A percentile compares a stretch with the other conserved stretches of the same genome.
phyloP scores from a whole-genome alignment of 139 green algal genomes.

The Chlorella vulgaris region DNA sequence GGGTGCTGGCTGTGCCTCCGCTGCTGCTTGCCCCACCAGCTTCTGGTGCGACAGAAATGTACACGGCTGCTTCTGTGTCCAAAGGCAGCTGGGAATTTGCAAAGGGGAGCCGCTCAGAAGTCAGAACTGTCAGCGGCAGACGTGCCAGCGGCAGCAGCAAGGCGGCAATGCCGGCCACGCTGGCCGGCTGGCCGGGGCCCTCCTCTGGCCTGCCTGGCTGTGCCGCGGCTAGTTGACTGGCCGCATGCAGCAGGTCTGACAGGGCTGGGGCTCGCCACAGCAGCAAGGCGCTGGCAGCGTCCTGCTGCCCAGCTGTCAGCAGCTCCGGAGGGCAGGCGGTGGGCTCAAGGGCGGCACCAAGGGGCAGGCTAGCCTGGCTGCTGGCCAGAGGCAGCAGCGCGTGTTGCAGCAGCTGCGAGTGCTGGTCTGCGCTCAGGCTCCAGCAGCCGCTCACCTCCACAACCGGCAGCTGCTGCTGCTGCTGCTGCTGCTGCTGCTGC shows the following conservation, averaged over 20 bases:
- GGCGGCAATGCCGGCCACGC: background rate
- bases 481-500: background rate
- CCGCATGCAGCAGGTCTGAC: conserved; percentile 8
- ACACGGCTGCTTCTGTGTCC: conserved; percentile 25
- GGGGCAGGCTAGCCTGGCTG: background rate
- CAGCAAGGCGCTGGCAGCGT: background rate
- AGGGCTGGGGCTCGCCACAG: background rate
- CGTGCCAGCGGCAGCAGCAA: conserved; percentile 12
- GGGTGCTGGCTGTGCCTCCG: background rate
- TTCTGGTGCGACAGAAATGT: background rate
- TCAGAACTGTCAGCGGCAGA: conserved; percentile 45
- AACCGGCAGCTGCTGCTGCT: background rate
- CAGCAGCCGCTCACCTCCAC: conserved; percentile 20
- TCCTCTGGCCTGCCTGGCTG: background rate
- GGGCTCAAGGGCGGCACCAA: background rate
- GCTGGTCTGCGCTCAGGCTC: conserved; percentile 5
- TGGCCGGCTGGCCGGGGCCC: background rate
- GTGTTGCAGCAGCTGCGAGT: conserved; percentile 11
- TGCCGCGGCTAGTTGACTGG: background rate
- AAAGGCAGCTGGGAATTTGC: conserved; percentile 38
- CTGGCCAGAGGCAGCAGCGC: conserved; percentile 24
- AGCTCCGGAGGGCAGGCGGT: conserved; percentile 19
- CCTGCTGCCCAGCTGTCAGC: background rate
- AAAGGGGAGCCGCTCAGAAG: conserved; percentile 42
- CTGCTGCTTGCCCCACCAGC: background rate